Evolutionary conservation across 768 basidiomycete genomes (phyloP), one percentile per base, ranked within the genome.

Genomic region (Trametes sanguinea): DNA sequence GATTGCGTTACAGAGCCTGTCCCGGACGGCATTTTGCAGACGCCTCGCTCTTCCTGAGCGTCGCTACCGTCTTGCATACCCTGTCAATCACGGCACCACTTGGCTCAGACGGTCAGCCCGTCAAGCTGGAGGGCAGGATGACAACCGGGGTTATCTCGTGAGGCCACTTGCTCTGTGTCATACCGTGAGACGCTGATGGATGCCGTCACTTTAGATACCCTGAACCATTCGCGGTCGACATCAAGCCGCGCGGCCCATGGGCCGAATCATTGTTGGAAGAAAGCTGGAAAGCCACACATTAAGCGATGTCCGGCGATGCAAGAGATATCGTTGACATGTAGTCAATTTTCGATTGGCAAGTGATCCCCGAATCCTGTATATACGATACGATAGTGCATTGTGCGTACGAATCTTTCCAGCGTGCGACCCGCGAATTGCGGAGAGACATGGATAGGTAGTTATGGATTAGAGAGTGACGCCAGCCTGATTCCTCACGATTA

Each of bases 161-260:
- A 53, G 64, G 50, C 17, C 3, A 37, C 35, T 37, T 11, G 35
- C 6, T 37, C 6, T 22, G 22, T 22, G 22, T 22, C 22, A 22
- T 22, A 1, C 22, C 35, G 11, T 37, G 35, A 11, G 11, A 6
- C 6, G 35, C 35, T 30, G 4, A 29, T 27, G 8, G 22, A 6
- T 11, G 6, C 2, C 8, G 17, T 6, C 30, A 30, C 22, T 6
- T 11, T n/a, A 68, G 67, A 37, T 64, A 66, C 40, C 67, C 71
- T 8, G 65, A 64, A 35, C 55, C 62, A 11, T 72, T 72, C 51
- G 50, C 50, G 7, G 69, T 68, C 33, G 10, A 32, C 3, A 69
- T 72, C 42, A 50, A 53, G 32, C 58, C 70, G 17, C 60, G 71
- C 6, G 65, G 60, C 7, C 35, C 56, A 9, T 50, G 32, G 16